Percentiles rank a stretch among this genome's conserved stretches.
Evolutionary conservation across 1,139 yeast species (phyloP).

Genomic region (Lizanozyma gosingica): DNA sequence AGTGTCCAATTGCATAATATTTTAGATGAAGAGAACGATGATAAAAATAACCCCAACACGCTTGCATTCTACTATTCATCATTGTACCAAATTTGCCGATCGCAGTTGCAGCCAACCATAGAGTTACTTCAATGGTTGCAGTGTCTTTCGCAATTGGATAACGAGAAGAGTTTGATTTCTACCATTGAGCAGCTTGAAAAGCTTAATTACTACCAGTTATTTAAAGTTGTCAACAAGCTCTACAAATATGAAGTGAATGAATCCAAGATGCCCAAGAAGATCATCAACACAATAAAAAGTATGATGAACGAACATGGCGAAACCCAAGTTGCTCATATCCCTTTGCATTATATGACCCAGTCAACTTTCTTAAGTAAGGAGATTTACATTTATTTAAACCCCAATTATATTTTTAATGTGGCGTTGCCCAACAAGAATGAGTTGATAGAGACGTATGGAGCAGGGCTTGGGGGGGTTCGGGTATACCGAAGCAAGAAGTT

Average conservation of each 20-base stretch:
- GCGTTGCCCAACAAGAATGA: slow-evolving; percentile 54
- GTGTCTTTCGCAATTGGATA: slow-evolving; percentile 57
- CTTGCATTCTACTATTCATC: slow-evolving; percentile 45
- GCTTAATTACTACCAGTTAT: slow-evolving; percentile 61
- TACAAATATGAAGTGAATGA: slow-evolving; percentile 86
- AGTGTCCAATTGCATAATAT: slow-evolving; percentile 16
- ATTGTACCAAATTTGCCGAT: slow-evolving; percentile 50
- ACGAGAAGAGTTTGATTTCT: slow-evolving; percentile 47
- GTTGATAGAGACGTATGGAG: slow-evolving; percentile 51
- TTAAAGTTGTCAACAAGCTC: slow-evolving; percentile 56
- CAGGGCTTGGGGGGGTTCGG: slow-evolving; percentile 48
- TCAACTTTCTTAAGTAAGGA: slow-evolving; percentile 31
- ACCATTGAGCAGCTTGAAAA: slow-evolving; percentile 50
- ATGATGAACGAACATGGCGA: slow-evolving; percentile 1
- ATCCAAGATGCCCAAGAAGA: slow-evolving; percentile 42
- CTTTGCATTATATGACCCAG: slow-evolving; percentile 37
- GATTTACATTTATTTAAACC: slow-evolving; percentile 38
- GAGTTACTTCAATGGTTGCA: slow-evolving; percentile 89
- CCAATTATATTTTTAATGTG: slow-evolving; percentile 40
- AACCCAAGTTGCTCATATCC: slow-evolving; percentile 28
- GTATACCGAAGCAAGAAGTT: slow-evolving; percentile 38
- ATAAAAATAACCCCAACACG: slow-evolving; percentile 20
- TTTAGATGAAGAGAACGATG: slow-evolving; percentile 12
- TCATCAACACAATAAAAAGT: slow-evolving; percentile 20
- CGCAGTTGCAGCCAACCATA: slow-evolving; percentile 63